phyloP scores from a whole-genome alignment of 805 yeast genomes.

The Ogataea populi-albae region DNA sequence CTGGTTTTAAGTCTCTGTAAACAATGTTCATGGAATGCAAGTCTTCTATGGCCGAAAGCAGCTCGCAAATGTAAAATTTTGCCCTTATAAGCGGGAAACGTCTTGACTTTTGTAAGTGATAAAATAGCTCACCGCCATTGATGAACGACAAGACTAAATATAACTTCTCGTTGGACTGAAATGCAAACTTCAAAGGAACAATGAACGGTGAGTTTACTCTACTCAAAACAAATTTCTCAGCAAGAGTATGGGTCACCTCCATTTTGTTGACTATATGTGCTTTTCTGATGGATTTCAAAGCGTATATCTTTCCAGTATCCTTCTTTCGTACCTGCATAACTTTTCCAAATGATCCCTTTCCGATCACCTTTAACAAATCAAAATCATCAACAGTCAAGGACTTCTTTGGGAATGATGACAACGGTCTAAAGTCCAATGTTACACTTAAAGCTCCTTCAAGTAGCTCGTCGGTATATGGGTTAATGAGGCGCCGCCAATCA shows the following conservation, averaged over 20 bases:
- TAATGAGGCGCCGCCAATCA: conserved; percentile 41
- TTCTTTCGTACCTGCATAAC: conserved; percentile 98
- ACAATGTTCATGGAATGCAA: conserved; percentile 89
- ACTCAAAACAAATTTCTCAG: conserved; percentile 93
- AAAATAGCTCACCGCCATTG: conserved; percentile 95
- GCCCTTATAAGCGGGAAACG: conserved; percentile 85
- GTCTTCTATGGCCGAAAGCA: conserved; percentile 88
- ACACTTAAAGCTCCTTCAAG: conserved; percentile 40
- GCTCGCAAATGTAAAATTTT: conserved; percentile 90
- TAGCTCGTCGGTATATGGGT: conserved; percentile 32
- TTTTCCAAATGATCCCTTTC: conserved; percentile 97
- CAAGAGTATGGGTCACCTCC: conserved; percentile 94
- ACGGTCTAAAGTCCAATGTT: conserved; percentile 34
- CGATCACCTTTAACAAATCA: conserved; percentile 89
- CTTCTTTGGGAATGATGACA: conserved; percentile 41
- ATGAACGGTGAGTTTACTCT: conserved; percentile 92
- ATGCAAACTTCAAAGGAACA: conserved; percentile 92
- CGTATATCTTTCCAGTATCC: conserved; percentile 93
- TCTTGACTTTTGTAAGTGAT: conserved; percentile 89
- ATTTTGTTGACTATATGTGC: conserved; percentile 90
- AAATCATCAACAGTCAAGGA: conserved; percentile 86
- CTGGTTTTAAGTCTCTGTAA: conserved; percentile 95
- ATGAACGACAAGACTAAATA: conserved; percentile 89
- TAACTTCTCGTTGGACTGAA: conserved; percentile 94
- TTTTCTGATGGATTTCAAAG: conserved; percentile 89